Evolutionary conservation across 78 protist genomes (phyloP).

Genomic region (Emiliania huxleyi): DNA sequence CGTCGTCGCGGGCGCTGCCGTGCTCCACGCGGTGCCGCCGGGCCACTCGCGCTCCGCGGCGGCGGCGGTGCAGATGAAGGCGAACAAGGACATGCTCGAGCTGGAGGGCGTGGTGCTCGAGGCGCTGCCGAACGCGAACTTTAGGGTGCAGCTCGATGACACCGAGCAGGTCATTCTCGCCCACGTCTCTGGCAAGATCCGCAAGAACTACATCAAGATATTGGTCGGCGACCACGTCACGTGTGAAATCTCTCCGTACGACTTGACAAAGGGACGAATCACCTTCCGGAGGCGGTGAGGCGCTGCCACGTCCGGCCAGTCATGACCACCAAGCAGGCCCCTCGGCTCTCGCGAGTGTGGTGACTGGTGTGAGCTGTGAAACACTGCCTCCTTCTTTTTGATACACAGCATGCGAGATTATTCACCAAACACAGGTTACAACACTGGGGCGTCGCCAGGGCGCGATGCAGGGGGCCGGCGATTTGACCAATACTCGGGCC

Average conservation of each 20-base stretch:
- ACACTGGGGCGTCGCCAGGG: no score
- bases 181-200: slow-evolving; percentile 44
- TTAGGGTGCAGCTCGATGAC: slow-evolving; percentile 35
- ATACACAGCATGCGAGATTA: no score
- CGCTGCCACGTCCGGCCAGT: no score
- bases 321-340: no score
- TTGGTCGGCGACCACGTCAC: slow-evolving; percentile 38
- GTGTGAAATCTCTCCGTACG: slow-evolving; percentile 38
- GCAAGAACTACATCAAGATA: slow-evolving; percentile 45
- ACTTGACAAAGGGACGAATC: slow-evolving; percentile 30
- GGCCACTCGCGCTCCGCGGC: not conserved
- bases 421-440: no score
- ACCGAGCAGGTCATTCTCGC: slow-evolving; percentile 37
- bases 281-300: not conserved
- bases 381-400: no score
- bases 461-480: no score
- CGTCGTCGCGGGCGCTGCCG: no score
- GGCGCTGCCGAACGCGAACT: slow-evolving; percentile 40
- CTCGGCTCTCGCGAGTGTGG: no score
- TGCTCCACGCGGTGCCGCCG: no score
- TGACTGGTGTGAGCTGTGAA: no score
- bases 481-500: no score
- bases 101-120: slow-evolving; percentile 18
- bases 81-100: not conserved
- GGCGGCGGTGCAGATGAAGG: not conserved